phyloP scores from a whole-genome alignment of 495 filamentous ascomycete species.

The Penicillium paxilli region DNA sequence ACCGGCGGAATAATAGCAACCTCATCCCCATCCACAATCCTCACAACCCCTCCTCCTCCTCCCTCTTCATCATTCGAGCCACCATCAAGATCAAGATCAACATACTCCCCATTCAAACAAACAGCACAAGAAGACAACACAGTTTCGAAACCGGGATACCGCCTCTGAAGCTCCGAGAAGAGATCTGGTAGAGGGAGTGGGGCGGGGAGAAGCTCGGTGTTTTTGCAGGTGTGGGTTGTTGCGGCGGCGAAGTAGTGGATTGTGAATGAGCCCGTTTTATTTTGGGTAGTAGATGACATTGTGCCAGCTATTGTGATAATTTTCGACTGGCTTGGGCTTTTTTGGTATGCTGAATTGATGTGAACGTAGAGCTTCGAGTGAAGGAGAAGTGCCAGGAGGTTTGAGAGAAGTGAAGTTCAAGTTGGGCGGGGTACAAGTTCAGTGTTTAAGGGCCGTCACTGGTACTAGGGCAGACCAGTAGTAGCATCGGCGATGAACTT shows the following conservation, averaged over 20 bases:
- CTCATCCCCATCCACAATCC: constrained; percentile 80
- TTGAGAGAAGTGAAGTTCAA: background rate
- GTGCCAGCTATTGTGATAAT: background rate
- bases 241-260: constrained; percentile 87
- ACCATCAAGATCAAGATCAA: constrained; percentile 58
- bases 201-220: constrained; percentile 69
- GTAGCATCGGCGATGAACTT: too few relatives aligned
- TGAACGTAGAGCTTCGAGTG: too few relatives aligned
- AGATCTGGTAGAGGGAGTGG: constrained; percentile 67
- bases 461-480: too few relatives aligned
- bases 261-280: constrained; percentile 51
- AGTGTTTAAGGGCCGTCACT: too few relatives aligned
- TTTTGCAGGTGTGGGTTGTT: constrained; percentile 68
- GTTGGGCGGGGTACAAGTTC: too few relatives aligned
- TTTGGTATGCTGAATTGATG: too few relatives aligned
- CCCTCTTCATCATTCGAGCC: too few relatives aligned
- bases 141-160: constrained; percentile 78
- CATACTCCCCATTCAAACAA: constrained; percentile 86
- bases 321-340: too few relatives aligned
- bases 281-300: background rate
- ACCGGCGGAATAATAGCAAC: constrained; percentile 97
- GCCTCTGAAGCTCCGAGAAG: constrained; percentile 70
- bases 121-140: constrained; percentile 77
- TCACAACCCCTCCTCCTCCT: constrained; percentile 7
- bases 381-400: background rate